Evolutionary conservation across 257 asterid genomes (phyloP).

Genomic region (Parsonsia alboflavescens): DNA sequence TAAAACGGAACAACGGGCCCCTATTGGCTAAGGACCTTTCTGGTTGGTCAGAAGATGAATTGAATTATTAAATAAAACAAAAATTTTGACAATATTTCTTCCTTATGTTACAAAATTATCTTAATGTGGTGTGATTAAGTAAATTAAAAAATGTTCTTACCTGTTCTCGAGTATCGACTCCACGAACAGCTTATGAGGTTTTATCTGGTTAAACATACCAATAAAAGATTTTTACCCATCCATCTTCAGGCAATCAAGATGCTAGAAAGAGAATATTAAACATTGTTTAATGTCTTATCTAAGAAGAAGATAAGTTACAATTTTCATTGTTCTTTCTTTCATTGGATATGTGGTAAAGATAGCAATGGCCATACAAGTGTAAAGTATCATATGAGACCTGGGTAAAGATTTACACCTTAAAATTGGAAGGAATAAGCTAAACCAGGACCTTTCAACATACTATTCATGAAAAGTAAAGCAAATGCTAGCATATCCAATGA

Average conservation of each 20-base stretch:
- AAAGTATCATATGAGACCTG: neutral
- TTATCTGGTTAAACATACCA: slow-evolving; percentile 7
- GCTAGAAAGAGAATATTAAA: slow-evolving; percentile 1
- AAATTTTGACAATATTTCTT: neutral
- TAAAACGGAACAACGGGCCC: slow-evolving; percentile 1
- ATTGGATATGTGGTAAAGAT: neutral
- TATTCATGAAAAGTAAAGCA: no score
- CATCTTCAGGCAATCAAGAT: neutral
- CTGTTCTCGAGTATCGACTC: slow-evolving; percentile 6
- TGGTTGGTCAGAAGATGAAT: neutral
- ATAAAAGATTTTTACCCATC: slow-evolving; percentile 11
- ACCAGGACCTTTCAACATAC: no score
- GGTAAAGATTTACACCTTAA: neutral
- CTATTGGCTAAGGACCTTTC: neutral
- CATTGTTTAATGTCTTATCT: slow-evolving; percentile 5
- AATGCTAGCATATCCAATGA: no score
- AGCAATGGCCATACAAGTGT: neutral
- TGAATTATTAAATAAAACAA: neutral
- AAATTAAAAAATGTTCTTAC: slow-evolving; percentile 6
- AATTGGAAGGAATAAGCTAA: no score
- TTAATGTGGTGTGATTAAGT: neutral
- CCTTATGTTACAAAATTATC: neutral
- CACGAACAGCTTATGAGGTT: neutral
- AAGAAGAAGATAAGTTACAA: slow-evolving; percentile 3
- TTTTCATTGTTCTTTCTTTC: neutral